A percentile compares a stretch with the other conserved stretches of the same genome.
phyloP scores from a whole-genome alignment of 1,284 basidiomycete genomes.

The Stygiomarasmius scandens region DNA sequence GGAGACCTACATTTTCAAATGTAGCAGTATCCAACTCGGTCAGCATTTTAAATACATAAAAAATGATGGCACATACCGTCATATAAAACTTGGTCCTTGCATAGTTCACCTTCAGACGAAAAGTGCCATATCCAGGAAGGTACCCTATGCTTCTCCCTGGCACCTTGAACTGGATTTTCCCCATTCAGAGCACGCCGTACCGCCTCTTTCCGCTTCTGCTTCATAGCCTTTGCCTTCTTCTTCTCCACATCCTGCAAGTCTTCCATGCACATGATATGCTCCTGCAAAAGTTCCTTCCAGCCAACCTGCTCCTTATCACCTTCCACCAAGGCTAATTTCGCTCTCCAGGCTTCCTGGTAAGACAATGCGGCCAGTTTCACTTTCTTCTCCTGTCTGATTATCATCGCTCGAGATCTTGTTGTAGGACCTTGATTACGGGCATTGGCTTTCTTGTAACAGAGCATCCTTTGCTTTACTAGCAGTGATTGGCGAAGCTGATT shows the following conservation, averaged over 20 bases:
- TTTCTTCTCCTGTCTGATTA: slow-evolving; percentile 4
- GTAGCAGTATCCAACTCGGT: neutral
- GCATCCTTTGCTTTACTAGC: neutral
- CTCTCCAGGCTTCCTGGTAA: neutral
- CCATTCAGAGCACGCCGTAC: neutral
- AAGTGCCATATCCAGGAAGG: neutral
- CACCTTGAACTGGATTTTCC: neutral
- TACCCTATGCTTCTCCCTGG: neutral
- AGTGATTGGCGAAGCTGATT: neutral
- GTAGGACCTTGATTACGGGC: neutral
- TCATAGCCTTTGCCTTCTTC: neutral
- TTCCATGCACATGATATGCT: neutral
- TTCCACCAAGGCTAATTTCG: neutral
- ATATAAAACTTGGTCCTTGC: neutral
- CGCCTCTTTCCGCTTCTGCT: neutral
- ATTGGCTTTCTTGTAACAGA: neutral
- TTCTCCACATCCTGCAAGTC: neutral
- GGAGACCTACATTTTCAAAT: neutral
- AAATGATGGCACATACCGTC: neutral
- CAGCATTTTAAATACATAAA: neutral
- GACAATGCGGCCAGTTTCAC: neutral
- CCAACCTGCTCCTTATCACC: neutral
- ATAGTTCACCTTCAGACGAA: neutral
- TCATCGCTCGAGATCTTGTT: neutral
- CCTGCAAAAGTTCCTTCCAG: neutral